Conservation (phyloP, 2,329 filamentous ascomycete genomes). For the Talaromyces sp. region DNA sequence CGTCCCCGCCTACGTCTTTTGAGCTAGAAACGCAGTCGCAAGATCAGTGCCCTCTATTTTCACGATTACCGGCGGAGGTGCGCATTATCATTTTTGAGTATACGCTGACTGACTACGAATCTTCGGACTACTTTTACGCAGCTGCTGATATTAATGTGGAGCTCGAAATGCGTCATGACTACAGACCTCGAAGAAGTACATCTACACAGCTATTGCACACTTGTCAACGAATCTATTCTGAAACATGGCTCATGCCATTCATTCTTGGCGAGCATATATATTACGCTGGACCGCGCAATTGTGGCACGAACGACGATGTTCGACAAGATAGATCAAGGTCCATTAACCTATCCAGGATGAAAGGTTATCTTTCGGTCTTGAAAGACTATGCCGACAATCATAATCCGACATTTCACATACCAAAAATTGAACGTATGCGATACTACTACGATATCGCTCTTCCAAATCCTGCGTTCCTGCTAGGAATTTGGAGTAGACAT, state of each 20-base stretch:
- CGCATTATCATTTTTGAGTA: neutral
- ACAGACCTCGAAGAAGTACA: conserved; percentile 15
- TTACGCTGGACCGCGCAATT: neutral
- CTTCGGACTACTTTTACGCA: neutral
- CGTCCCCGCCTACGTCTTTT: neutral
- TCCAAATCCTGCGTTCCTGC: neutral
- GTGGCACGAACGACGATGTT: neutral
- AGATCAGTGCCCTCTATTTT: neutral
- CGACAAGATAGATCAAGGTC: neutral
- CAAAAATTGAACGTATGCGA: neutral
- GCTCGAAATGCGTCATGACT: neutral
- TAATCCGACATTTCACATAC: neutral
- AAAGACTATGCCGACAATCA: neutral
- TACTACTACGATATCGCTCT: neutral
- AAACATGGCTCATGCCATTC: conserved; percentile 26
- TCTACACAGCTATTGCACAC: conserved; percentile 49
- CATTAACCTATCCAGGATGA: neutral
- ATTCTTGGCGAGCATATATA: neutral
- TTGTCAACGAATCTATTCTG: conserved; percentile 42
- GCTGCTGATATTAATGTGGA: neutral
- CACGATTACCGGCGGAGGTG: neutral
- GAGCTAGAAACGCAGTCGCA: neutral
- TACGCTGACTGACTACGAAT: neutral
- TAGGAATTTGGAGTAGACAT: neutral
- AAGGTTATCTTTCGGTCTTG: neutral